A percentile compares a stretch with the other conserved stretches of the same genome.
Conservation (phyloP, 2,329 filamentous ascomycete genomes). For the Teratosphaeria epicoccoides region DNA sequence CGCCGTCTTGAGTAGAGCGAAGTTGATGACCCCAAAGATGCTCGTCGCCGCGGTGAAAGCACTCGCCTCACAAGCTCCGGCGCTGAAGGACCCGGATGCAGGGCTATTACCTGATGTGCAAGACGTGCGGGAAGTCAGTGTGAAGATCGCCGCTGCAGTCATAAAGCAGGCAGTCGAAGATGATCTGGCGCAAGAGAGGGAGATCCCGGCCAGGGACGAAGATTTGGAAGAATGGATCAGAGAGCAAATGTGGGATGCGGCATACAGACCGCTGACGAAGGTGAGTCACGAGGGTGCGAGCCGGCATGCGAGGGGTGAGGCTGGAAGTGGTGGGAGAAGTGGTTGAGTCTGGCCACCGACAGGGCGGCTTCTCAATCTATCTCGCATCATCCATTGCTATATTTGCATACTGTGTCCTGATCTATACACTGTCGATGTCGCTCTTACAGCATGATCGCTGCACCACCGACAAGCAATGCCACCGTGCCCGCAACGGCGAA, state of each 20-base stretch:
- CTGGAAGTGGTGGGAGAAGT: slow-evolving; percentile 2
- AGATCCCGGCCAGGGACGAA: slow-evolving; percentile 48
- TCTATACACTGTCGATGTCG: background rate
- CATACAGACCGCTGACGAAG: slow-evolving; percentile 53
- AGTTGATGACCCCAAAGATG: slow-evolving; percentile 62
- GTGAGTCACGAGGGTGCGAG: slow-evolving; percentile 28
- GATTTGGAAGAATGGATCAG: slow-evolving; percentile 60
- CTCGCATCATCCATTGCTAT: no score
- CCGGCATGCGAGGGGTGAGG: slow-evolving; percentile 4
- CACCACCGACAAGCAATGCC: background rate
- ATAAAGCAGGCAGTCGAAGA: slow-evolving; percentile 62
- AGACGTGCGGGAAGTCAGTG: slow-evolving; percentile 63
- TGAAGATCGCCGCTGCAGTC: slow-evolving; percentile 65
- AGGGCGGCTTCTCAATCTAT: no score
- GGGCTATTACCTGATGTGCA: slow-evolving; percentile 68
- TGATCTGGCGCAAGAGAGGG: slow-evolving; percentile 52
- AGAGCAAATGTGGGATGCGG: slow-evolving; percentile 71
- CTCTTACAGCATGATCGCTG: background rate
- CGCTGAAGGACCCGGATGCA: slow-evolving; percentile 51
- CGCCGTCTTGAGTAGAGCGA: slow-evolving; percentile 57
- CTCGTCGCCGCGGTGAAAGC: slow-evolving; percentile 69
- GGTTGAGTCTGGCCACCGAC: background rate
- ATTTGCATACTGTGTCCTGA: background rate
- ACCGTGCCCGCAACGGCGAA: background rate
- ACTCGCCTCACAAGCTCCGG: slow-evolving; percentile 61